phyloP scores from a whole-genome alignment of 1,139 yeast species.

The Pichia sp. region DNA sequence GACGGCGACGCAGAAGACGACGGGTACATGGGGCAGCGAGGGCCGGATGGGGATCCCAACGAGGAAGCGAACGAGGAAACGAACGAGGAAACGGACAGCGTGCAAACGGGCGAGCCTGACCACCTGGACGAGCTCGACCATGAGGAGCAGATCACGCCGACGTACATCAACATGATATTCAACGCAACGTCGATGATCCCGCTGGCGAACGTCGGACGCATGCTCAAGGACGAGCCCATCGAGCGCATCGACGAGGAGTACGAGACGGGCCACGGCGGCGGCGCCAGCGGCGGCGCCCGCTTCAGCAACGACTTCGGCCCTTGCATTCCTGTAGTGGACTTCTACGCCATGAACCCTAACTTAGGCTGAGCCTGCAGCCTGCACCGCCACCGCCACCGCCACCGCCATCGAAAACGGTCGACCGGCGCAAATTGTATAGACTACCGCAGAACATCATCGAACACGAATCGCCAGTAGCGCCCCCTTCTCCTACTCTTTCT shows the following conservation, averaged over 20 bases:
- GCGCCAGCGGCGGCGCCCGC: not conserved
- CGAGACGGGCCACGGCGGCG: slow-evolving; percentile 2
- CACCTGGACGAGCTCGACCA: not conserved
- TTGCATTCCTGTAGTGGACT: not conserved
- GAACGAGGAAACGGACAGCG: not conserved
- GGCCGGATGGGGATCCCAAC: not conserved
- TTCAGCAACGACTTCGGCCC: not conserved
- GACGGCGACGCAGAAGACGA: not conserved
- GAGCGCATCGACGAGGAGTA: slow-evolving; percentile 4
- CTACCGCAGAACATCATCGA: no score
- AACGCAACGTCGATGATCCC: slow-evolving; percentile 10
- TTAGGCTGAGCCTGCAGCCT: not conserved
- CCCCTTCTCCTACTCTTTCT: no score
- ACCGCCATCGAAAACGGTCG: not conserved
- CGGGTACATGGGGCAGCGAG: not conserved
- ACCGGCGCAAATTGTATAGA: not conserved
- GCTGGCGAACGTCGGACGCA: slow-evolving; percentile 3
- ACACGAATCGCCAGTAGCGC: no score
- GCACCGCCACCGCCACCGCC: no score
- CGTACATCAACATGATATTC: slow-evolving; percentile 9
- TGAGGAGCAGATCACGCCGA: slow-evolving; percentile 11
- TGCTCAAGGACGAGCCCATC: slow-evolving; percentile 6
- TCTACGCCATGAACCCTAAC: not conserved
- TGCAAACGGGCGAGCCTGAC: not conserved
- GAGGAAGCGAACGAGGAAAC: no score